Conservation (phyloP, 495 filamentous ascomycete species). For the Trichoderma gamsii region DNA sequence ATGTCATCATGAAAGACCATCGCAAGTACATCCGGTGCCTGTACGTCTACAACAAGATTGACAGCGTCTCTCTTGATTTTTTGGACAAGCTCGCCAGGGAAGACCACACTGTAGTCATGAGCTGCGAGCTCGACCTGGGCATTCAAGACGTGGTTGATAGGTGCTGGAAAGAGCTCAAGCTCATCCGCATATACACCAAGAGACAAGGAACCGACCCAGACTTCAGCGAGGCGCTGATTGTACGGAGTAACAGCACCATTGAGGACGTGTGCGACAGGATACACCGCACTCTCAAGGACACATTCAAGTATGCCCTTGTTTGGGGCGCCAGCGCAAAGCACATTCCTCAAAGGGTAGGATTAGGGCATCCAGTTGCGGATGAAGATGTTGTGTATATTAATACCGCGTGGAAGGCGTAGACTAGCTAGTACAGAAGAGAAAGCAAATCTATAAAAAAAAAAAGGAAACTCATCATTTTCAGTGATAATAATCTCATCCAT, state of each 20-base stretch:
- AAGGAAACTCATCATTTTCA: not conserved
- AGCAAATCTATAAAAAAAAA: not conserved
- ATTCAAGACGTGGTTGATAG: conserved; percentile 91
- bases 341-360: conserved; percentile 86
- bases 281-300: conserved; percentile 92
- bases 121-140: conserved; percentile 94
- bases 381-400: conserved; percentile 98
- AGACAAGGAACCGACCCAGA: conserved; percentile 87
- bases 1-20: conserved; percentile 97
- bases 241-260: conserved; percentile 77
- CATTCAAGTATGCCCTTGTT: conserved; percentile 96
- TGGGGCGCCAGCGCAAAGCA: conserved; percentile 96
- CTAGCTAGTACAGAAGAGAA: not conserved
- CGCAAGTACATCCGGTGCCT: conserved; percentile 93
- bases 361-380: conserved; percentile 80
- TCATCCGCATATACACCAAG: conserved; percentile 96
- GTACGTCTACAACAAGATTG: conserved; percentile 99
- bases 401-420: conserved; percentile 59
- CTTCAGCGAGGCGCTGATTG: conserved; percentile 90
- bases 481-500: not conserved
- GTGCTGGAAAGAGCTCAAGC: conserved; percentile 87
- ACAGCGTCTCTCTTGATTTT: conserved; percentile 88
- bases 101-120: conserved; percentile 93
- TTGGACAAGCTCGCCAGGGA: conserved; percentile 88
- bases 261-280: conserved; percentile 97